Conservation (phyloP, 2,329 filamentous ascomycete genomes). For the Neopestalotiopsis rosae region DNA sequence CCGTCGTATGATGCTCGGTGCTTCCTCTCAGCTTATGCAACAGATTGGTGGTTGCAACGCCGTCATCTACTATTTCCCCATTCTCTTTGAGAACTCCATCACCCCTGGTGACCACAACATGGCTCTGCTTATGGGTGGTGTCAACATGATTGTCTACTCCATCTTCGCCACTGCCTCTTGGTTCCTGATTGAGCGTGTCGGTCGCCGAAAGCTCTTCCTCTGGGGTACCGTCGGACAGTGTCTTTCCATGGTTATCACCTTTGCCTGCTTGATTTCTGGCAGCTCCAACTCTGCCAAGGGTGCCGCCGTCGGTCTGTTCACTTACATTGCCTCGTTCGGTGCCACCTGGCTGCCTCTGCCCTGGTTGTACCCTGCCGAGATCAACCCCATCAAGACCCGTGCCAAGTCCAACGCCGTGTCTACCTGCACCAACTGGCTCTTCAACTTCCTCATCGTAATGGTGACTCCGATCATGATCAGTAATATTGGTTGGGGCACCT, state of each 20-base stretch:
- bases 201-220: conserved; percentile 52
- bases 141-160: conserved; percentile 40
- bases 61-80: conserved; percentile 67
- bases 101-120: conserved; percentile 46
- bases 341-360: conserved; percentile 65
- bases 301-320: conserved; percentile 70
- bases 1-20: conserved; percentile 66
- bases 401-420: conserved; percentile 57
- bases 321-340: conserved; percentile 73
- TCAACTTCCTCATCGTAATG: conserved; percentile 60
- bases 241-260: conserved; percentile 64
- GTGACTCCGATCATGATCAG: conserved; percentile 68
- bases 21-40: conserved; percentile 65
- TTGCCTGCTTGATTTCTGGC: conserved; percentile 69
- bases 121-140: conserved; percentile 51
- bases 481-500: conserved; percentile 58
- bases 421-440: conserved; percentile 61
- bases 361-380: conserved; percentile 62
- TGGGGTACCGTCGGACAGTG: conserved; percentile 54
- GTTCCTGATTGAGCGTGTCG: conserved; percentile 53
- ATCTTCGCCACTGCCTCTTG: conserved; percentile 40
- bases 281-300: conserved; percentile 66
- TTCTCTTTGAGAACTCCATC: conserved; percentile 56
- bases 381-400: conserved; percentile 55
- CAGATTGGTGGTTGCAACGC: conserved; percentile 64